Conservation (phyloP, 2,329 filamentous ascomycete genomes). For the Fusarium staphyleae region DNA sequence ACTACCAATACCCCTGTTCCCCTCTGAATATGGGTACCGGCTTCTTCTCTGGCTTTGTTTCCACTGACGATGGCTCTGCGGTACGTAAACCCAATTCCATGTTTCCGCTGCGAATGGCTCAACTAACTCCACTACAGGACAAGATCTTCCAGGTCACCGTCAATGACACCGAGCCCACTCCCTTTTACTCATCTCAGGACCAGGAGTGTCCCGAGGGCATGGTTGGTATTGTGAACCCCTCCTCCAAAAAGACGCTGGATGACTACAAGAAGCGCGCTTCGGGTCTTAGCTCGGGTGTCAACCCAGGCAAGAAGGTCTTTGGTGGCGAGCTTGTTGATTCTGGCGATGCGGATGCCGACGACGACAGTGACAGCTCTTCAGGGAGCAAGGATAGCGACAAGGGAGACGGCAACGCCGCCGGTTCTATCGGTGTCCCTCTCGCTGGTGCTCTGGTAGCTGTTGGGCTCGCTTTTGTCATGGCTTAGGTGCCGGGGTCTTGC, state of each 20-base stretch:
- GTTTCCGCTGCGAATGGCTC: background rate
- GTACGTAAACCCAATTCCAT: constrained; percentile 36
- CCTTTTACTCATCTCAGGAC: constrained; percentile 52
- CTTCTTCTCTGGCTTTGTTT: constrained; percentile 50
- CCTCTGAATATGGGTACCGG: constrained; percentile 44
- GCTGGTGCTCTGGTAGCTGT: constrained; percentile 26
- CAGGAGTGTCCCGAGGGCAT: constrained; percentile 49
- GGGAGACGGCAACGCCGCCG: constrained; percentile 27
- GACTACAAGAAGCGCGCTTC: constrained; percentile 45
- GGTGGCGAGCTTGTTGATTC: constrained; percentile 43
- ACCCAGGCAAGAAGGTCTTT: constrained; percentile 37
- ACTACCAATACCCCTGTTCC: constrained; percentile 47
- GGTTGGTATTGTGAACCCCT: constrained; percentile 51
- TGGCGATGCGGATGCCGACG: constrained; percentile 23
- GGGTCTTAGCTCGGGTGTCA: constrained; percentile 38
- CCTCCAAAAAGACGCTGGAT: constrained; percentile 40
- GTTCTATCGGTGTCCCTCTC: constrained; percentile 24
- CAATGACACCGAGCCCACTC: constrained; percentile 44
- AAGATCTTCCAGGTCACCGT: constrained; percentile 48
- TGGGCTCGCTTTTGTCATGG: constrained; percentile 31
- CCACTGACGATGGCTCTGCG: constrained; percentile 39
- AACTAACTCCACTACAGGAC: constrained; percentile 35
- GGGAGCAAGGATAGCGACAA: constrained; percentile 8
- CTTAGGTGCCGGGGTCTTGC: constrained; percentile 3
- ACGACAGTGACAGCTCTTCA: constrained; percentile 15